phyloP scores from a whole-genome alignment of 768 basidiomycete genomes.

The Polyporus arcularius region DNA sequence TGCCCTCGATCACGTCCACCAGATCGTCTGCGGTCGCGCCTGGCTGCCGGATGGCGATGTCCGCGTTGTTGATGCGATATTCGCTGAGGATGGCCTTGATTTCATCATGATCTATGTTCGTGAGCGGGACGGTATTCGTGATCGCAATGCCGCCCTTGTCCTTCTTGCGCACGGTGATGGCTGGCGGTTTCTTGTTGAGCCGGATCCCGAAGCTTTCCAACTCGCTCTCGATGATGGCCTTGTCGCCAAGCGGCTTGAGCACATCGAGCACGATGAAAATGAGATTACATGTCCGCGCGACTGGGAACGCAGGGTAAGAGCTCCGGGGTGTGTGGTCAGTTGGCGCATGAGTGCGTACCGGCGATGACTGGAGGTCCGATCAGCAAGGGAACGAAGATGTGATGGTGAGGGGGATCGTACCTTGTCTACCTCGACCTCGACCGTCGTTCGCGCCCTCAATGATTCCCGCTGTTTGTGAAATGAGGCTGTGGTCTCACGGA shows the following conservation, averaged over 20 bases:
- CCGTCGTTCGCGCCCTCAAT: conserved; percentile 77
- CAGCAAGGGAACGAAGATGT: not conserved
- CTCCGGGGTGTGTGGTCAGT: not conserved
- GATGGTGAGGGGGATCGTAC: conserved; percentile 41
- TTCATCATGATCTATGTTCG: conserved; percentile 93
- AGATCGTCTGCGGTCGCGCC: conserved; percentile 93
- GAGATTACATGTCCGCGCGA: conserved; percentile 96
- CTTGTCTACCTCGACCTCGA: conserved; percentile 96
- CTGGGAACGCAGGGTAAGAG: conserved; percentile 40
- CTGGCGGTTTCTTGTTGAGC: conserved; percentile 92
- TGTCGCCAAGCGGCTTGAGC: conserved; percentile 96
- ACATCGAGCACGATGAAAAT: conserved; percentile 99
- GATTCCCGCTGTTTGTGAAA: conserved; percentile 68
- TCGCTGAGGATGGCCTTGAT: conserved; percentile 94
- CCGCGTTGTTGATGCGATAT: conserved; percentile 86
- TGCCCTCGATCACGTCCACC: conserved; percentile 97
- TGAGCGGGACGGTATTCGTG: conserved; percentile 95
- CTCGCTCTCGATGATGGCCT: conserved; percentile 87
- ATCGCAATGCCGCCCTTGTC: conserved; percentile 94
- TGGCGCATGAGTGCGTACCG: conserved; percentile 62
- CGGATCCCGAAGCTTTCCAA: conserved; percentile 98
- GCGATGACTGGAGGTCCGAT: conserved; percentile 5
- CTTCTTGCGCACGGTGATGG: conserved; percentile 80
- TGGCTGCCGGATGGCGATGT: conserved; percentile 91
- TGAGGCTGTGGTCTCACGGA: conserved; percentile 16